Conservation (phyloP, 75 land plant genomes). For the Adiantum capillusveneris region DNA sequence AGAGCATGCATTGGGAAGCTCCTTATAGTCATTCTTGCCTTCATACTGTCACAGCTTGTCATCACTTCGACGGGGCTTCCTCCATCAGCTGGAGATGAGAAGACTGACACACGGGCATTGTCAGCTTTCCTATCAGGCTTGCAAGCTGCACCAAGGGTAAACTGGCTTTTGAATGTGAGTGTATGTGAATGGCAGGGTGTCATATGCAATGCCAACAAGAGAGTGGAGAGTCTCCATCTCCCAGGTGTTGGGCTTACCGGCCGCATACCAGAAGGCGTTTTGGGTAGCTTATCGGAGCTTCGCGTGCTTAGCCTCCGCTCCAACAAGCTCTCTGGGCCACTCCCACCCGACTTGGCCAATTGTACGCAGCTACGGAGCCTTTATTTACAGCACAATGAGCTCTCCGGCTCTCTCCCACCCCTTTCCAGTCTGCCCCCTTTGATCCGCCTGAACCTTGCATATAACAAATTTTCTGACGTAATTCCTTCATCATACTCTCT, state of each 20-base stretch:
- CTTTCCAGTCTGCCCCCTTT: conserved; percentile 12
- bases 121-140: too few species aligned
- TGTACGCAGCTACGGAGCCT: conserved; percentile 38
- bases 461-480: conserved; percentile 9
- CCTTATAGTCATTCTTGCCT: too few species aligned
- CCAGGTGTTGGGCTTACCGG: conserved; percentile 61
- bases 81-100: too few species aligned
- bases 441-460: conserved; percentile 12
- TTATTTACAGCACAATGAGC: conserved; percentile 55
- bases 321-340: conserved; percentile 43
- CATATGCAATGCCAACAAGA: conserved; percentile 1
- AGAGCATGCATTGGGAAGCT: too few species aligned
- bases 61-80: too few species aligned
- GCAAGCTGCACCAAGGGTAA: too few species aligned
- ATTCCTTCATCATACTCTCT: conserved; percentile 12
- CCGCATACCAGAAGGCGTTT: conserved; percentile 29
- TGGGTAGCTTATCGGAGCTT: conserved; percentile 43
- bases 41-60: too few species aligned
- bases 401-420: conserved; percentile 22
- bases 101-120: too few species aligned
- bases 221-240: conserved; percentile 53
- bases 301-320: conserved; percentile 54
- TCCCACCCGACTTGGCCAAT: conserved; percentile 54
- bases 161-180: too few species aligned
- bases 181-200: too few species aligned